phyloP scores from a whole-genome alignment of 1,139 yeast species.

The Sugiyamaella sp. region DNA sequence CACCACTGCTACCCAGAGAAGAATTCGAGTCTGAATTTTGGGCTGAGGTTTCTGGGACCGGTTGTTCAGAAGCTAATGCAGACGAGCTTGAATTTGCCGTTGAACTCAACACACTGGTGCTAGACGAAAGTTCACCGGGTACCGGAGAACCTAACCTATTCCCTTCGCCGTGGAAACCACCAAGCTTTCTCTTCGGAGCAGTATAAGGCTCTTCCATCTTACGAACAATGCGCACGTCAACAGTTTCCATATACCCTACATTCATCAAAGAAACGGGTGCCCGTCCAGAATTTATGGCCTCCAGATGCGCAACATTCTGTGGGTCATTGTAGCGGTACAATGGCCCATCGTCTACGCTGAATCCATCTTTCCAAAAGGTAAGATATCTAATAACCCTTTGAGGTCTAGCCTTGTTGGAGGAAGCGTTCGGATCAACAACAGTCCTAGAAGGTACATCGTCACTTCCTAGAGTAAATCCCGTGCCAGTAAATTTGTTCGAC shows the following conservation, averaged over 20 bases:
- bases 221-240: conserved; percentile 86
- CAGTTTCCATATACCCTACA: conserved; percentile 90
- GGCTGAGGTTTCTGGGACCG: conserved; percentile 29
- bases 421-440: conserved; percentile 30
- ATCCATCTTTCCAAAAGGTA: conserved; percentile 96
- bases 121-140: conserved; percentile 57
- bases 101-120: conserved; percentile 14
- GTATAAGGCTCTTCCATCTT: conserved; percentile 79
- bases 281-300: conserved; percentile 83
- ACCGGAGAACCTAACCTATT: conserved; percentile 88
- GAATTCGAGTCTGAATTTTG: conserved; percentile 24
- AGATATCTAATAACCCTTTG: conserved; percentile 54
- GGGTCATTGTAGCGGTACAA: conserved; percentile 91
- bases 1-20: conserved; percentile 51
- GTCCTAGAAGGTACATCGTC: conserved; percentile 34
- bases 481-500: conserved; percentile 58
- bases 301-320: conserved; percentile 70
- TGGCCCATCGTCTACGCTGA: conserved; percentile 89
- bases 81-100: conserved; percentile 36
- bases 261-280: conserved; percentile 87
- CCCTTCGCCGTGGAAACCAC: conserved; percentile 85
- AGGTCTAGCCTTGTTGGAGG: conserved; percentile 30
- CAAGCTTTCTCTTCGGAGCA: conserved; percentile 68
- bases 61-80: conserved; percentile 28
- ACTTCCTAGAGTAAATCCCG: conserved; percentile 82